Evolutionary conservation across 768 basidiomycete species (phyloP), one percentile per base, ranked within the genome.

Genomic region (Hygrocybe coccinea): DNA sequence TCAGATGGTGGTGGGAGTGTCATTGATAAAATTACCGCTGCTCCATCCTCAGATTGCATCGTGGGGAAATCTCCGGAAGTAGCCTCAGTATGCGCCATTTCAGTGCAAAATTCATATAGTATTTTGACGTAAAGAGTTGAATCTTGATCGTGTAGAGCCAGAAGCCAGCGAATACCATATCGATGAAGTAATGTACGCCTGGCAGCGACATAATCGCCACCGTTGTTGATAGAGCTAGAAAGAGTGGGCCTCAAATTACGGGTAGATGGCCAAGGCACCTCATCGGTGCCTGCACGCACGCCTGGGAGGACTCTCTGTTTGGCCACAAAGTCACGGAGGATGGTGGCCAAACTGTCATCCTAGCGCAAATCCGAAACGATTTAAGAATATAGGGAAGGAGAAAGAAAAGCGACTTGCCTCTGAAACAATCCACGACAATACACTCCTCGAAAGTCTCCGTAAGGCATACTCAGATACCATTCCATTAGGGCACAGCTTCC

Each of bases 401-500:
- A 45, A 22, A 3, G n/a, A 46, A 15, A 39, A 46, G 29, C 0
- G 3, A 36, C 72, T 55, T 58, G 88, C 89, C 76, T 91, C 88
- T 3, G 81, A 76, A 50, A 89, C 69, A 39, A 91, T 81, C 91
- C 91, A 93, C 15, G 69, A 70, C 5, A 91, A 59, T 1, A 90
- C 72, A 15, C 74, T 73, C 50, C 76, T 75, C 8, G 82, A 75
- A 25, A 92, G 72, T 45, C 89, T 74, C 52, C 77, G 79, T 48
- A 86, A 66, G 1, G 83, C 84, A 66, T 90, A 89, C 35, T 85
- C 82, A 12, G 90, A 86, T 39, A 82, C 77, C 67, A 90, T 74
- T 14, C 84, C 79, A 59, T 81, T 86, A 0, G 90, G 89, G 84
- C 85, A 90, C 58, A 89, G 81, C 61, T 83, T 78, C 53, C 83